A percentile compares a stretch with the other conserved stretches of the same genome.
These are phyloP conservation scores for Xerophyta viscosa DNA, from an alignment of 106 monocot genomes.

Conservation along the genomic window DNA sequence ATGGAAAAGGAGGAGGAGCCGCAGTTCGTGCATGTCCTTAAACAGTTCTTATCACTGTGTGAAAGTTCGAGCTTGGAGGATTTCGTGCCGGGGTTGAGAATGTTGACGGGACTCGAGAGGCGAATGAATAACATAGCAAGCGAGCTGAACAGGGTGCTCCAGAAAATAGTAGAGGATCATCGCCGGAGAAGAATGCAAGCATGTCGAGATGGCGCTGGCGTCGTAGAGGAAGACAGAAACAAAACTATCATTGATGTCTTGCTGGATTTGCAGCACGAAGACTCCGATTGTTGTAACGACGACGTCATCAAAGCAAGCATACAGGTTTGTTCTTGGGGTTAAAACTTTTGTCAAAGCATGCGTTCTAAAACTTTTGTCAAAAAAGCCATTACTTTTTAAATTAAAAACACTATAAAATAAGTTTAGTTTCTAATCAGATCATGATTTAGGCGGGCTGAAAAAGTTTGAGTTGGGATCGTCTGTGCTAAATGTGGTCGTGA, in stretches of 20 bases:
- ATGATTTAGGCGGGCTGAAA: no score
- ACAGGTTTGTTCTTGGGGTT: conserved; percentile 19
- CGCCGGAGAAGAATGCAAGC: not conserved
- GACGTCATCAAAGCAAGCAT: conserved; percentile 31
- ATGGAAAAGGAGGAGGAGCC: conserved; percentile 10
- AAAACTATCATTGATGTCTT: conserved; percentile 22
- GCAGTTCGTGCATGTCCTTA: conserved; percentile 9
- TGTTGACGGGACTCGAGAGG: conserved; percentile 10
- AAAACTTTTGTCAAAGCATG: no score
- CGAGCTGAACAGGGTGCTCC: conserved; percentile 12
- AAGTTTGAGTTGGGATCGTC: no score
- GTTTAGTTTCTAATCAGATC: no score
- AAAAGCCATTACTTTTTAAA: no score
- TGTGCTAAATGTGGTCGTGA: no score
- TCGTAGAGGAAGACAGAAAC: not conserved
- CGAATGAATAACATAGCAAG: conserved; percentile 9
- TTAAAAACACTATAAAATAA: no score
- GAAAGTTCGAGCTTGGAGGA: conserved; percentile 14
- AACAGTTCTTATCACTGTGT: conserved; percentile 6
- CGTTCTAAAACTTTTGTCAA: no score
- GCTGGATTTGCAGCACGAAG: conserved; percentile 17
- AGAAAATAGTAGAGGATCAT: conserved; percentile 26
- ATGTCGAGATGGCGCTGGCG: not conserved
- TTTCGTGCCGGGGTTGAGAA: conserved; percentile 20
- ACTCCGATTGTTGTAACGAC: conserved; percentile 27